phyloP scores from a whole-genome alignment of 768 basidiomycete species.

The Dioszegia aurantiaca region DNA sequence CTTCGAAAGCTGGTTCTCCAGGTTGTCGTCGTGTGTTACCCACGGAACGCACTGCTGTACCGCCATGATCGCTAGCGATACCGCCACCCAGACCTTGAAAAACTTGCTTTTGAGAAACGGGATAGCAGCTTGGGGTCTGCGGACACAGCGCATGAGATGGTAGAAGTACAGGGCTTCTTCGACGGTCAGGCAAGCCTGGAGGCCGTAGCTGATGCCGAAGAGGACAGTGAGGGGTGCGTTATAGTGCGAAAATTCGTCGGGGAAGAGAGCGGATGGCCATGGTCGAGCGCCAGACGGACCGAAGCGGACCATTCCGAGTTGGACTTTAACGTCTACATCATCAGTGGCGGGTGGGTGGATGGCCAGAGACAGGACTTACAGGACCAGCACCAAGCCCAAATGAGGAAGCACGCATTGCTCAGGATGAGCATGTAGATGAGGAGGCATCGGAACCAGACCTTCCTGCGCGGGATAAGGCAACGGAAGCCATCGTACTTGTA shows the following conservation, averaged over 20 bases:
- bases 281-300: constrained; percentile 28
- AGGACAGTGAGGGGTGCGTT: constrained; percentile 27
- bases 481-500: constrained; percentile 35
- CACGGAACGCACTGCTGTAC: constrained; percentile 16
- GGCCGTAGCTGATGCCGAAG: constrained; percentile 20
- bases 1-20: constrained; percentile 18
- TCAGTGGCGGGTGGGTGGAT: background rate
- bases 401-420: background rate
- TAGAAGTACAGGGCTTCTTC: constrained; percentile 38
- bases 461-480: constrained; percentile 32
- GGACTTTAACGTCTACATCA: constrained; percentile 4
- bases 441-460: constrained; percentile 40
- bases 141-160: constrained; percentile 39
- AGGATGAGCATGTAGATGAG: constrained; percentile 15
- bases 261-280: constrained; percentile 22
- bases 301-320: constrained; percentile 28
- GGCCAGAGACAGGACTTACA: constrained; percentile 17
- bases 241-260: constrained; percentile 14
- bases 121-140: constrained; percentile 25
- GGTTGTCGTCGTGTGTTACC: constrained; percentile 14
- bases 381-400: background rate
- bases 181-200: constrained; percentile 33
- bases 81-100: constrained; percentile 35
- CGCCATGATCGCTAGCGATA: constrained; percentile 11
- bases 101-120: constrained; percentile 25